Evolutionary conservation across 2,329 filamentous ascomycete species (phyloP).

Genomic region (Leptographium lundbergii): DNA sequence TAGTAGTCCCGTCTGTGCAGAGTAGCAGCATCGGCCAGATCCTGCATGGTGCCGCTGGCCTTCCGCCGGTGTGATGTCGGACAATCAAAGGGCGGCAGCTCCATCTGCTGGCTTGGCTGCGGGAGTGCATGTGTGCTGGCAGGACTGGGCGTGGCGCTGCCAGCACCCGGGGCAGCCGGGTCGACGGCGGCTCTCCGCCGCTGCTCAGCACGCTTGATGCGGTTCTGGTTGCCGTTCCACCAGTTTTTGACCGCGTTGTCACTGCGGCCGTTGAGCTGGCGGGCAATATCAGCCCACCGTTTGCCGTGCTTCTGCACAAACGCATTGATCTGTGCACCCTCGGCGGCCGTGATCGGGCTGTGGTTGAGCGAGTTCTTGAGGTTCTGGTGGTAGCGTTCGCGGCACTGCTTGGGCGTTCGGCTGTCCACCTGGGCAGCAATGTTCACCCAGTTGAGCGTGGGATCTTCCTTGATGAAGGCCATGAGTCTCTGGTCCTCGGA

Average conservation of each 20-base stretch:
- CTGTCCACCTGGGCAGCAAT: conserved; percentile 66
- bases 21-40: background rate
- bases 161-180: background rate
- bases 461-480: conserved; percentile 52
- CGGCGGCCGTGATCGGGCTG: conserved; percentile 57
- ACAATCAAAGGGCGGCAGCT: conserved; percentile 4
- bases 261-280: conserved; percentile 68
- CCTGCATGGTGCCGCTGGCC: background rate
- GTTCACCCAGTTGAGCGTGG: conserved; percentile 75
- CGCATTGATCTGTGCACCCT: conserved; percentile 61
- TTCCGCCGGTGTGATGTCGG: conserved; percentile 1
- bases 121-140: background rate
- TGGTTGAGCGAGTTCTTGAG: conserved; percentile 66
- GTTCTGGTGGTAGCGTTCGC: conserved; percentile 90
- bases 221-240: conserved; percentile 92
- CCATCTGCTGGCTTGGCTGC: background rate
- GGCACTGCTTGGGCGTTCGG: conserved; percentile 85
- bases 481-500: conserved; percentile 56
- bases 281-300: conserved; percentile 86
- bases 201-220: conserved; percentile 43
- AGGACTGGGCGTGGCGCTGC: background rate
- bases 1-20: background rate
- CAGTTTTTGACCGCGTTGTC: conserved; percentile 97
- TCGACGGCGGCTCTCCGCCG: conserved; percentile 9
- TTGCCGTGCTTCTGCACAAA: conserved; percentile 70